A percentile compares a stretch with the other conserved stretches of the same genome.
Conservation (phyloP, 331 rosid genomes). For the Spiraea crenata region DNA sequence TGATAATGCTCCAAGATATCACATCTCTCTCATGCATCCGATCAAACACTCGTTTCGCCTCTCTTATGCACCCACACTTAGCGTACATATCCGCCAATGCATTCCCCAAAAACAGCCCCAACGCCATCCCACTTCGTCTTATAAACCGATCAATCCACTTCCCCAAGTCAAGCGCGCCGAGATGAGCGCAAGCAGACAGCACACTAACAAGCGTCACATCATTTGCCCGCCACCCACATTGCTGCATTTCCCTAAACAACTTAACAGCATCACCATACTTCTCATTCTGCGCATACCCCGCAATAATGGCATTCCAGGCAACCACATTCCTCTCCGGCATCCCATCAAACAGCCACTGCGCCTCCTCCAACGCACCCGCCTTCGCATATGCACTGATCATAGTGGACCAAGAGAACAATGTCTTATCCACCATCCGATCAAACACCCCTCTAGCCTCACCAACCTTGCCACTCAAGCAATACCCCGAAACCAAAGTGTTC, state of each 20-base stretch:
- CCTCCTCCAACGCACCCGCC: constrained; percentile 36
- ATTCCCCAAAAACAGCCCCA: constrained; percentile 39
- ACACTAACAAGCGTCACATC: constrained; percentile 42
- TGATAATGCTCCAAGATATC: constrained; percentile 45
- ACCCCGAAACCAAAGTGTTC: constrained; percentile 50
- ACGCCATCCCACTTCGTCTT: constrained; percentile 28
- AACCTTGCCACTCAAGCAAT: constrained; percentile 33
- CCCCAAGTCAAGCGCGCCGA: constrained; percentile 49
- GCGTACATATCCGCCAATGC: constrained; percentile 53
- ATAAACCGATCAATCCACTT: constrained; percentile 45
- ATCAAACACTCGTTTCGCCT: constrained; percentile 33
- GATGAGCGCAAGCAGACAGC: constrained; percentile 47
- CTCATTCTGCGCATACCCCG: constrained; percentile 44
- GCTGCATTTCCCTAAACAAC: constrained; percentile 45
- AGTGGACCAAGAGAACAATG: constrained; percentile 47
- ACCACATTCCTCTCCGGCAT: constrained; percentile 48
- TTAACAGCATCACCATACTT: constrained; percentile 40
- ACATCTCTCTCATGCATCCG: constrained; percentile 43
- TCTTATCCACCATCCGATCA: constrained; percentile 38
- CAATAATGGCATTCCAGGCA: constrained; percentile 45
- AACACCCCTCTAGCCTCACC: constrained; percentile 37
- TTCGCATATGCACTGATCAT: constrained; percentile 47
- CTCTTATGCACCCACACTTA: constrained; percentile 45
- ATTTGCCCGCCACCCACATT: constrained; percentile 25
- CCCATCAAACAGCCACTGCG: constrained; percentile 32